phyloP scores from a whole-genome alignment of 2,329 filamentous ascomycete species.

The Tolypocladium inflatum region DNA sequence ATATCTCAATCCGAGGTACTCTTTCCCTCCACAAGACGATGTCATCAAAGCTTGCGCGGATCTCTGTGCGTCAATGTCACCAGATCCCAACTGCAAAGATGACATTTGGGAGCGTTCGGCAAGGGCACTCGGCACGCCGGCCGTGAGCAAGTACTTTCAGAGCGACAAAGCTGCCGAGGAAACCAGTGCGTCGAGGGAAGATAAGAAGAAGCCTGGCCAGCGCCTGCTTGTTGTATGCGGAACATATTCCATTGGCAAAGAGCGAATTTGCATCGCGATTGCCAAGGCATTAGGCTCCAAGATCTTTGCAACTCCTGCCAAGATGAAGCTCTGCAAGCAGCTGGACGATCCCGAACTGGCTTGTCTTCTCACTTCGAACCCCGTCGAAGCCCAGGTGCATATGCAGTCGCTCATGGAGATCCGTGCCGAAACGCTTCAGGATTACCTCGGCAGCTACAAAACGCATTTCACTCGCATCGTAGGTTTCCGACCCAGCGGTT shows the following conservation, averaged over 20 bases:
- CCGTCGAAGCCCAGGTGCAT: conserved; percentile 83
- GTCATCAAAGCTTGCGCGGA: conserved; percentile 84
- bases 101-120: conserved; percentile 35
- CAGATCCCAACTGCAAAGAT: conserved; percentile 45
- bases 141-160: conserved; percentile 44
- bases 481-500: conserved; percentile 86
- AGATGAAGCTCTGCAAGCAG: conserved; percentile 75
- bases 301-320: conserved; percentile 77
- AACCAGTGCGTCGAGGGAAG: conserved; percentile 16
- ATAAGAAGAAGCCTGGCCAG: conserved; percentile 23
- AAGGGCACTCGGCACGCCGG: conserved; percentile 29
- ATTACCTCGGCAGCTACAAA: conserved; percentile 74
- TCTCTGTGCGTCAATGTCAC: conserved; percentile 70
- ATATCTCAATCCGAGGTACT: conserved; percentile 90
- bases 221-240: conserved; percentile 86
- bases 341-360: conserved; percentile 79
- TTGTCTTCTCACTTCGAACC: conserved; percentile 67
- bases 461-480: conserved; percentile 79
- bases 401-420: conserved; percentile 97
- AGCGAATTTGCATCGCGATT: conserved; percentile 88
- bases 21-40: conserved; percentile 80
- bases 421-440: conserved; percentile 78
- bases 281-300: conserved; percentile 77
- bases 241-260: conserved; percentile 97
- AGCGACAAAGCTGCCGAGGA: conserved; percentile 21